phyloP scores from a whole-genome alignment of 768 basidiomycete genomes.

The Suillus plorans region DNA sequence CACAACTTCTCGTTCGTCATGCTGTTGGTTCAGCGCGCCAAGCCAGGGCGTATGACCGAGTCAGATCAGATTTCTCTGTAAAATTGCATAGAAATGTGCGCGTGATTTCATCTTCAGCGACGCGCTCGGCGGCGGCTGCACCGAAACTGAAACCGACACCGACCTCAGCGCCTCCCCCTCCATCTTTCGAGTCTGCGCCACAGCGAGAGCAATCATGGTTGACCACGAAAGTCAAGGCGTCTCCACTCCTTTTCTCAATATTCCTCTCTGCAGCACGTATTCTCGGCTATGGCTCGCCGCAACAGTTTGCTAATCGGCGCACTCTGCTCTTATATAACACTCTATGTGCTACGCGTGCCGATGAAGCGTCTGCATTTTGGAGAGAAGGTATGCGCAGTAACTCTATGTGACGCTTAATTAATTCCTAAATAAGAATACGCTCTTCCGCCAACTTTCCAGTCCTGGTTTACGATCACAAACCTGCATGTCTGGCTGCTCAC shows the following conservation, averaged over 20 bases:
- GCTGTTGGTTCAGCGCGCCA: not conserved
- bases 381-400: slow-evolving; percentile 49
- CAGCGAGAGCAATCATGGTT: slow-evolving; percentile 49
- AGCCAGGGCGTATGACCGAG: not conserved
- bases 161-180: not conserved
- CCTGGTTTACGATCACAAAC: slow-evolving; percentile 94
- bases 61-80: not conserved
- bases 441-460: slow-evolving; percentile 91
- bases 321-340: slow-evolving; percentile 57
- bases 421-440: slow-evolving; percentile 57
- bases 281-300: slow-evolving; percentile 61
- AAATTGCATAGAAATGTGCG: not conserved
- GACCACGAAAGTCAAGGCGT: slow-evolving; percentile 50
- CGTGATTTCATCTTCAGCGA: not conserved
- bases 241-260: slow-evolving; percentile 43
- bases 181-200: not conserved
- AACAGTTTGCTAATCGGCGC: slow-evolving; percentile 61
- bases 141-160: not conserved
- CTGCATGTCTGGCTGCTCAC: slow-evolving; percentile 91
- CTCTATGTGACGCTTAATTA: not conserved
- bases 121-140: not conserved
- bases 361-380: slow-evolving; percentile 65
- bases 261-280: slow-evolving; percentile 49
- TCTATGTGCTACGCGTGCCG: slow-evolving; percentile 55
- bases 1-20: not conserved